A percentile compares a stretch with the other conserved stretches of the same genome.
Conservation (phyloP, 1,139 yeast genomes). For the Yamadazyma dushanensis region DNA sequence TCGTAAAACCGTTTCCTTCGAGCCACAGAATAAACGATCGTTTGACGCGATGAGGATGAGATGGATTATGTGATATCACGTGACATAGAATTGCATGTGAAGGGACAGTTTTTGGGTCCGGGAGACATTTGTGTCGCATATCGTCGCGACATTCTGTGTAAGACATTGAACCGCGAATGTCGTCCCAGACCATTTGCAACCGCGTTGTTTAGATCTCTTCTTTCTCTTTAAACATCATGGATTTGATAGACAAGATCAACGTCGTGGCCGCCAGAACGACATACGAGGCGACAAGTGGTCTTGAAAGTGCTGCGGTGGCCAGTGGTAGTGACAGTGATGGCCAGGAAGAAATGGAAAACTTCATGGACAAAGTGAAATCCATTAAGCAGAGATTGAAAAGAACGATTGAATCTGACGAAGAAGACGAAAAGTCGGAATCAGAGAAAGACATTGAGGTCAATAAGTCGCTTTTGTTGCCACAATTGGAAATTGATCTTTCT, state of each 20-base stretch:
- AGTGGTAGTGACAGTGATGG: slow-evolving; percentile 1
- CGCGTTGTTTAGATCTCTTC: slow-evolving; percentile 1
- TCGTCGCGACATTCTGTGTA: background rate
- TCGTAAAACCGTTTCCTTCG: background rate
- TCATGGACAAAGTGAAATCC: slow-evolving; percentile 2
- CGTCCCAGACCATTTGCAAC: too few relatives aligned
- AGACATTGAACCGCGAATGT: too few relatives aligned
- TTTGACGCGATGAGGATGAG: slow-evolving; percentile 5
- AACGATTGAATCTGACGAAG: slow-evolving; percentile 3
- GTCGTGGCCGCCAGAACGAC: slow-evolving; percentile 13
- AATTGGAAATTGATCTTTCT: slow-evolving; percentile 28
- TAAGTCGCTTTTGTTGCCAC: slow-evolving; percentile 22
- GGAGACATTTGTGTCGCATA: slow-evolving; percentile 1
- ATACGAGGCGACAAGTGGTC: slow-evolving; percentile 8
- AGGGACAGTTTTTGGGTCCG: too few relatives aligned
- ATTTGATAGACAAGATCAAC: slow-evolving; percentile 20
- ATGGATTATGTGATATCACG: slow-evolving; percentile 7
- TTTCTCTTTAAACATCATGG: slow-evolving; percentile 17
- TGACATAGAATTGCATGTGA: slow-evolving; percentile 3
- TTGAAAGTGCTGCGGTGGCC: background rate
- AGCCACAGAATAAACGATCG: slow-evolving; percentile 6
- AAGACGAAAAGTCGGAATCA: slow-evolving; percentile 6
- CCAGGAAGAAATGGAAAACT: slow-evolving; percentile 2
- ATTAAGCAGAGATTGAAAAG: slow-evolving; percentile 3
- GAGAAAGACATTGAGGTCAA: slow-evolving; percentile 4